phyloP scores from a whole-genome alignment of 148 eudicot species.

The Rhododendron ferrugineum region DNA sequence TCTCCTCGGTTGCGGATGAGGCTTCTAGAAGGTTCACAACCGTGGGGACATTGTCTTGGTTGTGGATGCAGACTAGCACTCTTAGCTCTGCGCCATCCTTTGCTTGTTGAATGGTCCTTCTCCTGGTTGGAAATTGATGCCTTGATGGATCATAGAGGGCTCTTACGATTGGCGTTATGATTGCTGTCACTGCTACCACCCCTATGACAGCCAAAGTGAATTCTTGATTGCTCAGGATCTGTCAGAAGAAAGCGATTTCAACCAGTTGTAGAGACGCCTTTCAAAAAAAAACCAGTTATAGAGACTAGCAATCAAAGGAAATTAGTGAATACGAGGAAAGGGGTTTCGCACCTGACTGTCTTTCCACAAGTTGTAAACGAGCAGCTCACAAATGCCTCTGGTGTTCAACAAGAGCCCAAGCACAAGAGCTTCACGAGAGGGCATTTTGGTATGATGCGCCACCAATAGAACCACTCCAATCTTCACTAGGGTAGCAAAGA shows the following conservation, averaged over 20 bases:
- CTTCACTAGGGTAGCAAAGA: conserved; percentile 28
- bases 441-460: conserved; percentile 21
- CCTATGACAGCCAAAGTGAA: conserved; percentile 45
- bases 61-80: conserved; percentile 50
- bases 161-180: conserved; percentile 42
- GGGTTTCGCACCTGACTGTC: conserved; percentile 31
- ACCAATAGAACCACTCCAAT: conserved; percentile 29
- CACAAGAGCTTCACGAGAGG: conserved; percentile 40
- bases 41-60: conserved; percentile 48
- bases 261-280: neutral
- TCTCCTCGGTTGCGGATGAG: conserved; percentile 34
- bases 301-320: neutral
- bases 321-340: neutral
- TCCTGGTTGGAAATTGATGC: conserved; percentile 20
- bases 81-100: conserved; percentile 49
- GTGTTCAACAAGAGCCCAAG: conserved; percentile 54
- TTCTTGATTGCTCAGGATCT: conserved; percentile 41
- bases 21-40: conserved; percentile 55
- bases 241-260: conserved; percentile 9
- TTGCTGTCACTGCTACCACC: conserved; percentile 33
- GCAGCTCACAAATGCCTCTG: conserved; percentile 52
- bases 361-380: conserved; percentile 38
- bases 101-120: conserved; percentile 56
- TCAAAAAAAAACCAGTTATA: neutral
- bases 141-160: conserved; percentile 39